These are phyloP conservation scores for Wallacemonas sp. DNA, from an alignment of 208 protist genomes.

Conservation along the genomic window DNA sequence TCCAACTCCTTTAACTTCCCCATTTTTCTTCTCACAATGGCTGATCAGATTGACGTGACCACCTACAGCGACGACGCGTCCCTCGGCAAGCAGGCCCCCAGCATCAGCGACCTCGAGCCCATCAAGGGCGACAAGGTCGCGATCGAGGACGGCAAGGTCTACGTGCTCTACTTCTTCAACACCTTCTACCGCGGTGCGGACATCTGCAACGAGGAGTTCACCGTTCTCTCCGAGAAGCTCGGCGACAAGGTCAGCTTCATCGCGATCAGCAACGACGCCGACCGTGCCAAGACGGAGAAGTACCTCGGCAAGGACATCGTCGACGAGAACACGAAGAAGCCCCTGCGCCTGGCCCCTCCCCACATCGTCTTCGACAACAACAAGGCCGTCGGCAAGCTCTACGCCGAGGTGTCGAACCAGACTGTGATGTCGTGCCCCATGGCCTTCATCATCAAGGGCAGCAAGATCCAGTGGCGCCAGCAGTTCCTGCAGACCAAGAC, in stretches of 20 bases:
- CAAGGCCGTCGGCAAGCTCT: conserved; percentile 83
- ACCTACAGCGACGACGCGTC: conserved; percentile 86
- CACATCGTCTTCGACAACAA: conserved; percentile 86
- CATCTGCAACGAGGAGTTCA: conserved; percentile 89
- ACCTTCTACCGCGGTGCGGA: conserved; percentile 92
- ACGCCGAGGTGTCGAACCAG: conserved; percentile 68
- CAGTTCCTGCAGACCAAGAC: conserved; percentile 90
- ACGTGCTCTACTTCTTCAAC: conserved; percentile 93
- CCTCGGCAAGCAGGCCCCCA: conserved; percentile 67
- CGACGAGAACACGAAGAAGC: conserved; percentile 92
- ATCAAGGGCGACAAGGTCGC: conserved; percentile 75
- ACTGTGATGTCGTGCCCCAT: conserved; percentile 90
- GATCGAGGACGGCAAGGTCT: conserved; percentile 60
- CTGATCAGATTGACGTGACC: conserved; percentile 82
- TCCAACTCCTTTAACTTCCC: too few species aligned
- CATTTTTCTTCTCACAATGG: too few species aligned
- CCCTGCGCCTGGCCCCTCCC: conserved; percentile 66
- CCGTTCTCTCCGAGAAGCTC: conserved; percentile 76
- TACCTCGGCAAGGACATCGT: conserved; percentile 87
- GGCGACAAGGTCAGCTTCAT: conserved; percentile 76
- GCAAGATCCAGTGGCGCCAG: conserved; percentile 89
- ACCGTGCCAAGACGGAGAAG: conserved; percentile 89
- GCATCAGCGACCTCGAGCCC: conserved; percentile 57
- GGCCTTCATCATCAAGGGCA: conserved; percentile 85
- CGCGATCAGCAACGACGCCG: conserved; percentile 89